Evolutionary conservation across 208 protist species (phyloP), one percentile per base, ranked within the genome.

Genomic region (Wallacemonas sp.): DNA sequence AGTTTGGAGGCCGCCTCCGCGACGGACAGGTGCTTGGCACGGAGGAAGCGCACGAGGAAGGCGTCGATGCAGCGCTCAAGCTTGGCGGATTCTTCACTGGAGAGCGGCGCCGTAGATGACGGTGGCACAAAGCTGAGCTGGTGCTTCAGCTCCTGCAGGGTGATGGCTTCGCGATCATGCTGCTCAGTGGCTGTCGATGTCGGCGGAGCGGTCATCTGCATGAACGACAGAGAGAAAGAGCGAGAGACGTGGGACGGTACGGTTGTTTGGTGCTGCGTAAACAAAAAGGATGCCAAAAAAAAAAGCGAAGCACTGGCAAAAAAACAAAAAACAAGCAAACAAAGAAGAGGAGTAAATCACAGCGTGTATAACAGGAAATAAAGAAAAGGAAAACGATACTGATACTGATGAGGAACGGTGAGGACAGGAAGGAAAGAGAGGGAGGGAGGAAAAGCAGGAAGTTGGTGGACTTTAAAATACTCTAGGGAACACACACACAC

Each of bases 41-140:
- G 70, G 32, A 94, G 70, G 64, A 76, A 91, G 16, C 88, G 85
- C 25, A 88, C 22, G 11, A 94, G 70, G 55, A 82, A 91, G 2
- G 72, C 79, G n/a, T 91, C 77, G 23, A 86, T 61, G 0, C 64
- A 67, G 2, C 36, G 31, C 33, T 72, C 46, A 14, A 67, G 70
- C 41, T 59, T 64, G 50, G 46, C 50, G 32, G 65, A 32, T 25
- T 59, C 70, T 0, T 61, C 50, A 11, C 41, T 38, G 12, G 45
- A 25, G 38, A 32, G 18, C 26, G 65, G 16, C 23, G 44, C n/a
- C 11, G 70, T 64, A 14, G 59, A 33, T 11, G 55, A 29, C 0
- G 59, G 10, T 31, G 41, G 39, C 11, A 68, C 57, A 29, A 73
- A 66, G 20, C 62, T 65, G 12, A 84, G 67, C n/a, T 55, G 36